These are phyloP conservation scores for Acanthamoeba divionensis DNA, from an alignment of 208 protist species.

Conservation along the genomic window DNA sequence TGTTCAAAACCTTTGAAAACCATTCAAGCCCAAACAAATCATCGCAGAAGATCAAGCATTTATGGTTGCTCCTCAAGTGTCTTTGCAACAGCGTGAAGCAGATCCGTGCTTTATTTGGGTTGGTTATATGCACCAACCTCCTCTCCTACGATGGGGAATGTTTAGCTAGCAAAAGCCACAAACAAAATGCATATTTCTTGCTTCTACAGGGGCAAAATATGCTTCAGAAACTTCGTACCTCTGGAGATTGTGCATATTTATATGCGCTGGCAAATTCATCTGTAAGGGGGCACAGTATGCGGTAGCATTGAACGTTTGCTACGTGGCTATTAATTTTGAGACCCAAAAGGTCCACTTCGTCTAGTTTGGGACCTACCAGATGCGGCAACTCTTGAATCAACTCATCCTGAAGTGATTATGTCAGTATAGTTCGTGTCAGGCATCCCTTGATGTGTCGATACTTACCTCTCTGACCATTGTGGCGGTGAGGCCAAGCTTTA, in stretches of 20 bases:
- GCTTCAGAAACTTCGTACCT: no score
- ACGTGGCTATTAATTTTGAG: conserved; percentile 92
- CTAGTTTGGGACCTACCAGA: conserved; percentile 98
- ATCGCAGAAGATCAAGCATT: conserved; percentile 15
- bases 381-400: conserved; percentile 96
- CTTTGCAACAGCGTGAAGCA: background rate
- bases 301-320: conserved; percentile 94
- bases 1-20: background rate
- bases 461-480: conserved; percentile 88
- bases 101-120: conserved; percentile 35
- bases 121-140: conserved; percentile 11
- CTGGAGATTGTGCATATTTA: conserved; percentile 25
- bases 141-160: conserved; percentile 79
- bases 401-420: conserved; percentile 87
- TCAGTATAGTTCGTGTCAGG: no score
- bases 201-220: no score
- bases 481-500: conserved; percentile 96
- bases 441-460: no score
- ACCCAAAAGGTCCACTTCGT: conserved; percentile 98
- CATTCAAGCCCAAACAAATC: conserved; percentile 26
- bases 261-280: conserved; percentile 89
- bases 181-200: no score
- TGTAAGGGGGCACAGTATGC: conserved; percentile 87
- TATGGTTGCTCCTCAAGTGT: background rate
- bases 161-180: no score